These are phyloP conservation scores for Prunus dulcis DNA, from an alignment of 306 rosid species.

Conservation along the genomic window DNA sequence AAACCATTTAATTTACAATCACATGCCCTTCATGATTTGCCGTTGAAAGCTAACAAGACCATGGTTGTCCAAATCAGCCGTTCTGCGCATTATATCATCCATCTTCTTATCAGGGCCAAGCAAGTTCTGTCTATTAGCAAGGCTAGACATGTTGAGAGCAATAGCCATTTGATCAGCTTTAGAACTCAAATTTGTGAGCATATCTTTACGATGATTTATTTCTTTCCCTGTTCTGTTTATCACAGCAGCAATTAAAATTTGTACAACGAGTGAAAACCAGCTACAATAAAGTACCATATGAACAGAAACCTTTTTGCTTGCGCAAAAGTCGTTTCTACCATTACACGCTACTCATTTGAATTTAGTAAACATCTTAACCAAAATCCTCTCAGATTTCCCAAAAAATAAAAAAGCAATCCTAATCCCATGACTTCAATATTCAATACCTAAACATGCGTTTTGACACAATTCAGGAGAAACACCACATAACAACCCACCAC, in stretches of 20 bases:
- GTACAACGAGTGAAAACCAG: background rate
- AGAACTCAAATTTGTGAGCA: conserved; percentile 27
- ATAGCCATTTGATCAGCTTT: conserved; percentile 42
- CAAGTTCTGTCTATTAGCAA: conserved; percentile 37
- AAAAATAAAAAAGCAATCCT: background rate
- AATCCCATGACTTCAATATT: background rate
- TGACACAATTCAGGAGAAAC: background rate
- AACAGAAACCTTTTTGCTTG: background rate
- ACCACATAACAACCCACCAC: background rate
- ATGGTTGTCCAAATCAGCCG: conserved; percentile 35
- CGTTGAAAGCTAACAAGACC: conserved; percentile 37
- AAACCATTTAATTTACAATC: background rate
- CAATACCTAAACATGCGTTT: background rate
- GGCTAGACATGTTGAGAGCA: conserved; percentile 38
- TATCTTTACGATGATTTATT: conserved; percentile 32
- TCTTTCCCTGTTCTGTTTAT: conserved; percentile 35
- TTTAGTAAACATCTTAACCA: too few species aligned
- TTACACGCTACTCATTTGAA: too few species aligned
- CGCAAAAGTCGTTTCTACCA: too few species aligned
- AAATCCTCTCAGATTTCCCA: too few species aligned
- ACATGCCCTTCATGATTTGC: conserved; percentile 37
- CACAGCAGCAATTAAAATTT: background rate
- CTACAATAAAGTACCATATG: background rate
- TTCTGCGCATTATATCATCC: conserved; percentile 31
- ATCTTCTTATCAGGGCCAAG: conserved; percentile 37